Evolutionary conservation across 345 rosid species (phyloP).

Genomic region (Lepidium africanum): DNA sequence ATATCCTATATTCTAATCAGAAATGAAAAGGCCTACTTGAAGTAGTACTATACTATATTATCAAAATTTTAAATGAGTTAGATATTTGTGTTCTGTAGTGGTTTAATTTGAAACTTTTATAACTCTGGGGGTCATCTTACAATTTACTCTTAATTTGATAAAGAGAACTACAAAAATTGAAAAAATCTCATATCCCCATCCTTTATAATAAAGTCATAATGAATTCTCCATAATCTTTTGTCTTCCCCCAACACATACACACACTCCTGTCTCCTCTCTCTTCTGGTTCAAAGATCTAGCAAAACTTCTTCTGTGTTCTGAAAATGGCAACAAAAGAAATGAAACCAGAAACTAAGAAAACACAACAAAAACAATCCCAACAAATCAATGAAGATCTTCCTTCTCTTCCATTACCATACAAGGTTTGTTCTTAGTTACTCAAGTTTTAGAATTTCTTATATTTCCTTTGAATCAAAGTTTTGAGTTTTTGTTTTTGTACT

Average conservation of each 20-base stretch:
- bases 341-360: constrained; percentile 31
- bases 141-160: neutral
- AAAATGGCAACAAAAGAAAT: constrained; percentile 42
- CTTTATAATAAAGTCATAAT: constrained; percentile 19
- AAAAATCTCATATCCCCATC: constrained; percentile 9
- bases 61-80: neutral
- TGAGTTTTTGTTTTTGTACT: neutral
- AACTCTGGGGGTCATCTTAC: neutral
- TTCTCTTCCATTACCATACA: constrained; percentile 38
- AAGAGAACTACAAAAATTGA: neutral
- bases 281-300: constrained; percentile 9
- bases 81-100: neutral
- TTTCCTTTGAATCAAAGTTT: neutral
- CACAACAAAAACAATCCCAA: constrained; percentile 2
- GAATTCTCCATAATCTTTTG: constrained; percentile 17
- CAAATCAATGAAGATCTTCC: constrained; percentile 24
- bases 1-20: too few species aligned
- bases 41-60: too few species aligned
- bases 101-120: neutral
- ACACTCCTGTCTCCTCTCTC: neutral
- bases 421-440: constrained; percentile 36
- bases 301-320: neutral
- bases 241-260: constrained; percentile 15
- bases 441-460: neutral
- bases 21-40: too few species aligned